These are phyloP conservation scores for Pulveroboletus sp. DNA, from an alignment of 768 basidiomycete genomes.

Conservation along the genomic window DNA sequence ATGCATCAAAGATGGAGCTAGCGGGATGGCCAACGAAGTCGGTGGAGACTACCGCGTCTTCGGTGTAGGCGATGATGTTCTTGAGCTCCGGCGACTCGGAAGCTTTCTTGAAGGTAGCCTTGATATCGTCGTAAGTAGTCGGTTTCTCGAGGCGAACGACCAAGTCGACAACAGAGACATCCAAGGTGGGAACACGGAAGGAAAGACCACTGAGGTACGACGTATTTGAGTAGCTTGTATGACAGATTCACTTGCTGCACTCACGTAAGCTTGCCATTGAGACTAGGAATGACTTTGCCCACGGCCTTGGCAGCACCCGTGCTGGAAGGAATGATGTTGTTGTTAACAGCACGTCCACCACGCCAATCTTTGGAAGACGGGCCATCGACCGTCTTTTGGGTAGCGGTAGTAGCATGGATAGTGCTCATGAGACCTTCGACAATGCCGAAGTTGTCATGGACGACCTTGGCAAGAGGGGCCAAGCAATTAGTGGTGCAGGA, in stretches of 20 bases:
- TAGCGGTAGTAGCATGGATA: conserved; percentile 94
- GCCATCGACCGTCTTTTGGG: conserved; percentile 93
- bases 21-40: conserved; percentile 80
- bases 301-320: conserved; percentile 99
- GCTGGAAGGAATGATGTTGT: conserved; percentile 99
- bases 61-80: conserved; percentile 86
- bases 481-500: conserved; percentile 99
- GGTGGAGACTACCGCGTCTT: conserved; percentile 89
- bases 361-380: conserved; percentile 97
- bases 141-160: conserved; percentile 87
- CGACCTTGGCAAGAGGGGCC: conserved; percentile 97
- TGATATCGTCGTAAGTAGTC: conserved; percentile 89
- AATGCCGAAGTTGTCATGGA: conserved; percentile 96
- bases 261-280: conserved; percentile 98
- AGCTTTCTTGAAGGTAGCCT: conserved; percentile 76
- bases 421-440: conserved; percentile 98
- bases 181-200: conserved; percentile 95
- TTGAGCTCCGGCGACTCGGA: conserved; percentile 57
- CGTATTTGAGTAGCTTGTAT: too few relatives aligned
- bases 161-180: conserved; percentile 98
- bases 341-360: conserved; percentile 90
- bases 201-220: conserved; percentile 63
- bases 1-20: conserved; percentile 92
- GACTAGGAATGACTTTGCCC: conserved; percentile 92
- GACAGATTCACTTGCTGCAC: too few relatives aligned